Base-by-base conservation (phyloP, 192 early-diverging fungal genomes). In the Endogone sp. region DNA sequence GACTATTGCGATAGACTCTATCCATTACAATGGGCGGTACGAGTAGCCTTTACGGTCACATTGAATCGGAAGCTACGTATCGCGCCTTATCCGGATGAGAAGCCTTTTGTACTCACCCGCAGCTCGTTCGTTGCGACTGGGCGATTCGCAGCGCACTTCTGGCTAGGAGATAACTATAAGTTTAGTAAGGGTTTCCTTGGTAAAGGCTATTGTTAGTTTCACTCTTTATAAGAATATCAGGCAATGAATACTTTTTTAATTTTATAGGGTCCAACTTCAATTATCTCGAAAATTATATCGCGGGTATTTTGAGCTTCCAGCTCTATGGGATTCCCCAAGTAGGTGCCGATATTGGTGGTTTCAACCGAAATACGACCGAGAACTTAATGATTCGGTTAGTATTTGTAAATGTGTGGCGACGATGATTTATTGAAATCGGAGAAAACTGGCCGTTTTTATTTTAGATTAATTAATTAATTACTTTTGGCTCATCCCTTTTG, bases 341-440 rank as follows among this genome's bases (percentile, higher is more conserved):
- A 2, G 90, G 90, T 21, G 71, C 90, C 16, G 90, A 92, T 70
- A 85, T 92, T 30, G 88, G 90, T 65, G 90, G 90, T 9, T 92
- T 92, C 73, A 79, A 76, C 22, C 75, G 75, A 3, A 76, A 85
- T 27, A 73, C 86, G 0, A 83, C 82, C 1, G 86, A 89, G 65
- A 83, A 89, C 59, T 77, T 92, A 23, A 88, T 86, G 54, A 81
- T 84, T 1, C 77, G 90, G 24, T 44, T 44, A 13, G 37, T 44
- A 44, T 4, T 86, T 85, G 0, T 88, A 88, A 75, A 78, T 84
- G 2, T 89, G 90, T n/a, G 69, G 88, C 21, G 89, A 92, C 70
- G 86, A 91, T 44, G 86, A 89, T 65, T 89, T 88, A 11, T 92
- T 92, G 71, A 79, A 74, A 21, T 73, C 75, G 3, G 75, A 86